Percentiles rank a stretch among this genome's conserved stretches.
Conservation (phyloP, 2,329 filamentous ascomycete genomes). For the Trichoderma sp. region DNA sequence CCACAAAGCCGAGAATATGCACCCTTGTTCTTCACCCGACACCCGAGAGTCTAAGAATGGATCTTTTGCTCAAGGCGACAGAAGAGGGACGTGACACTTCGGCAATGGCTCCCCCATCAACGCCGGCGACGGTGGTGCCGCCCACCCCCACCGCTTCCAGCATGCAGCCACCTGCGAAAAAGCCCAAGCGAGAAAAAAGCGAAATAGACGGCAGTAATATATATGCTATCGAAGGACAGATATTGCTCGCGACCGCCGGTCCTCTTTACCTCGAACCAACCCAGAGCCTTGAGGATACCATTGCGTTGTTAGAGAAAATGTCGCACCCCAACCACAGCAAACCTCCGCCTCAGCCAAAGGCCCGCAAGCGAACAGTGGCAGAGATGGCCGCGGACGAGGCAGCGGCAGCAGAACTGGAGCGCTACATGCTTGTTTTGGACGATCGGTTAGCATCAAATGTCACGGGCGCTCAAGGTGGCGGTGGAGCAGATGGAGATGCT, state of each 20-base stretch:
- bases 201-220: conserved; percentile 76
- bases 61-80: conserved; percentile 78
- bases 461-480: conserved; percentile 59
- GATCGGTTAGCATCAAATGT: conserved; percentile 71
- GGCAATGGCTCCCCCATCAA: conserved; percentile 66
- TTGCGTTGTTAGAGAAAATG: conserved; percentile 71
- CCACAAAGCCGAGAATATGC: conserved; percentile 65
- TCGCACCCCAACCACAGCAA: conserved; percentile 78
- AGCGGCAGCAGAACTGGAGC: conserved; percentile 82
- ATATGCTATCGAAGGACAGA: conserved; percentile 73
- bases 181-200: conserved; percentile 71
- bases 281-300: conserved; percentile 67
- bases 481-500: conserved; percentile 70
- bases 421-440: conserved; percentile 91
- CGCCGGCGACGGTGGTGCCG: conserved; percentile 63
- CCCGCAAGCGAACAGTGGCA: conserved; percentile 88
- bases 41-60: conserved; percentile 70
- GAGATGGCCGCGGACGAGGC: conserved; percentile 96
- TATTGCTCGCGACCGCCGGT: conserved; percentile 73
- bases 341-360: conserved; percentile 80
- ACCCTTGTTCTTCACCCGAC: conserved; percentile 89
- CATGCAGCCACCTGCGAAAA: conserved; percentile 66
- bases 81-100: conserved; percentile 44
- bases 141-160: conserved; percentile 63
- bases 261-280: conserved; percentile 80